Conservation (phyloP, 768 basidiomycete genomes). For the Strobilomyces echinocephalus region DNA sequence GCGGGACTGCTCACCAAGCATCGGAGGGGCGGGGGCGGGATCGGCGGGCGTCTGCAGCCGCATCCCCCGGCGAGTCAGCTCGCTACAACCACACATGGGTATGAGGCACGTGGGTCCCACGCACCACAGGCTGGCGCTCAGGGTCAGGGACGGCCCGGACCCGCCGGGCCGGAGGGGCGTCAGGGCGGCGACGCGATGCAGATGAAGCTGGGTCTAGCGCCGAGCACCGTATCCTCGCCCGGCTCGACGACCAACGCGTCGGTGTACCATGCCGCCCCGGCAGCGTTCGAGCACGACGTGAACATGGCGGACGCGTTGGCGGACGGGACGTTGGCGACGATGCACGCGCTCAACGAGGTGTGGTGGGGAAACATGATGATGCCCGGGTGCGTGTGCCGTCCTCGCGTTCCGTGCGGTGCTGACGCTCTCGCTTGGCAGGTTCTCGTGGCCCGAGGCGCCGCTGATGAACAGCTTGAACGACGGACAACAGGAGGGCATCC, state of each 20-base stretch:
- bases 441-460: slow-evolving; percentile 32
- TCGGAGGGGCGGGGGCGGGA: slow-evolving; percentile 57
- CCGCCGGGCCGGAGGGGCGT: slow-evolving; percentile 11
- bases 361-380: slow-evolving; percentile 85
- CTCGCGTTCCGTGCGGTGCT: background rate
- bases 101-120: slow-evolving; percentile 25
- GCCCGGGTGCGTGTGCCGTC: slow-evolving; percentile 48
- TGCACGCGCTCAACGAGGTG: slow-evolving; percentile 65
- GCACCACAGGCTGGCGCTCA: too few species aligned
- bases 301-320: slow-evolving; percentile 23
- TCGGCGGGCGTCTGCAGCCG: slow-evolving; percentile 50
- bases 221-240: background rate
- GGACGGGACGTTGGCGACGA: slow-evolving; percentile 62
- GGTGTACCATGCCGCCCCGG: too few species aligned
- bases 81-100: background rate
- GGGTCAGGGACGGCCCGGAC: too few species aligned
- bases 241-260: background rate
- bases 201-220: slow-evolving; percentile 17
- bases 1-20: slow-evolving; percentile 65
- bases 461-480: slow-evolving; percentile 22
- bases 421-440: slow-evolving; percentile 12
- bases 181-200: slow-evolving; percentile 30
- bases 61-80: slow-evolving; percentile 42
- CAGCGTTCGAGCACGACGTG: slow-evolving; percentile 11
- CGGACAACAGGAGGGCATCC: slow-evolving; percentile 12